Evolutionary conservation across 257 asterid genomes (phyloP).

Genomic region (Nemophila menziesii): DNA sequence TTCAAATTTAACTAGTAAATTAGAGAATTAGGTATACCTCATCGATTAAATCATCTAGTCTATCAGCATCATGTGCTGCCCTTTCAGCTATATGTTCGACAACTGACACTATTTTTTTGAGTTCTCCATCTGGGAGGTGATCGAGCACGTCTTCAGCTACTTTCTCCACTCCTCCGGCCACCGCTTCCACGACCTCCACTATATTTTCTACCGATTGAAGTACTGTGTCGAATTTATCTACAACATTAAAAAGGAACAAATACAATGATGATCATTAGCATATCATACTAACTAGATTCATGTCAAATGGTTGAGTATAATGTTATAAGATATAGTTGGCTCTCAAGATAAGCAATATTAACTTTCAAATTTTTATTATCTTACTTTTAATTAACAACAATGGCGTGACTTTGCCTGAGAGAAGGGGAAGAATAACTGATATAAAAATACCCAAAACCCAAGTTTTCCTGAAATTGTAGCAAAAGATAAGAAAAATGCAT

Average conservation of each 20-base stretch:
- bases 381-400: background rate
- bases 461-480: background rate
- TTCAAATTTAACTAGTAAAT: background rate
- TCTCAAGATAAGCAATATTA: background rate
- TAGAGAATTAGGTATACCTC: slow-evolving; percentile 20
- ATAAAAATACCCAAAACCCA: slow-evolving; percentile 1
- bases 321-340: background rate
- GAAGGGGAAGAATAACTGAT: background rate
- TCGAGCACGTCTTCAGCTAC: slow-evolving; percentile 33
- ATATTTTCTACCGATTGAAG: slow-evolving; percentile 42
- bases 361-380: background rate
- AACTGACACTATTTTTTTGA: slow-evolving; percentile 20
- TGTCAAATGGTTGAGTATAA: background rate
- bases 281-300: background rate
- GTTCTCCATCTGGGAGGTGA: slow-evolving; percentile 45
- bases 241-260: background rate
- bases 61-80: slow-evolving; percentile 39
- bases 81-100: slow-evolving; percentile 43
- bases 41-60: slow-evolving; percentile 41
- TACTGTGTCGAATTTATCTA: slow-evolving; percentile 29
- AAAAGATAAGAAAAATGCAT: background rate
- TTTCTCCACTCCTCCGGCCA: slow-evolving; percentile 46
- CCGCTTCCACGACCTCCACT: slow-evolving; percentile 48
- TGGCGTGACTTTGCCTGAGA: background rate
- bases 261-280: background rate